phyloP scores from a whole-genome alignment of 1,284 basidiomycete genomes.

The Trametes hirsuta region DNA sequence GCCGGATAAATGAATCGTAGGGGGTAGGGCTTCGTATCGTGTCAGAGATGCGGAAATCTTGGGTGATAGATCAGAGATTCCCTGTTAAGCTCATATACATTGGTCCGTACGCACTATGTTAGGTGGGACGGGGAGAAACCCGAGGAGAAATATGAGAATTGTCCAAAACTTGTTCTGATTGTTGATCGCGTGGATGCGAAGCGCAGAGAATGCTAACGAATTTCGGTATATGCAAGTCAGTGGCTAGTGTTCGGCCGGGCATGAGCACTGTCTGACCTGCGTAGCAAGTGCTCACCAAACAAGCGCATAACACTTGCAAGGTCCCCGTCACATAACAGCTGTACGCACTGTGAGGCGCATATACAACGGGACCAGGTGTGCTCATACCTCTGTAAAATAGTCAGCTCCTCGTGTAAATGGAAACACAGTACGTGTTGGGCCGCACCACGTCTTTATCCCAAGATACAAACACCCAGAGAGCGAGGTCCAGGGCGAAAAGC shows the following conservation, averaged over 20 bases:
- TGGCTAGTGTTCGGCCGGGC: neutral
- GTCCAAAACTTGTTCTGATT: constrained; percentile 11
- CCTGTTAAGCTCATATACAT: neutral
- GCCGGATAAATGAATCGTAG: neutral
- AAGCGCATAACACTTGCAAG: neutral
- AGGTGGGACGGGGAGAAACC: neutral
- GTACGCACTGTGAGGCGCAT: neutral
- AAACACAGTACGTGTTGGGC: too few species aligned
- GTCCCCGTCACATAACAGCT: neutral
- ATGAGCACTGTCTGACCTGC: neutral
- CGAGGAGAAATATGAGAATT: neutral
- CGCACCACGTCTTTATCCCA: constrained; percentile 5
- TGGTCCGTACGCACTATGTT: neutral
- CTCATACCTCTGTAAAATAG: neutral
- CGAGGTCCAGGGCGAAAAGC: neutral
- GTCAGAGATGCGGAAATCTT: neutral
- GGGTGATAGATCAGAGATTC: neutral
- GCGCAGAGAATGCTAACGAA: constrained; percentile 10
- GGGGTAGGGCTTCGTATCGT: neutral
- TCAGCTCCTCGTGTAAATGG: neutral
- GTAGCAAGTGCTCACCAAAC: neutral
- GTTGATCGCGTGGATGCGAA: constrained; percentile 20
- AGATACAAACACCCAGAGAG: neutral
- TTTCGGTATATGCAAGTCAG: neutral
- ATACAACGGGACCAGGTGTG: too few species aligned